Base-by-base conservation (phyloP, 768 basidiomycete species). In the Pisolithus microcarpus region DNA sequence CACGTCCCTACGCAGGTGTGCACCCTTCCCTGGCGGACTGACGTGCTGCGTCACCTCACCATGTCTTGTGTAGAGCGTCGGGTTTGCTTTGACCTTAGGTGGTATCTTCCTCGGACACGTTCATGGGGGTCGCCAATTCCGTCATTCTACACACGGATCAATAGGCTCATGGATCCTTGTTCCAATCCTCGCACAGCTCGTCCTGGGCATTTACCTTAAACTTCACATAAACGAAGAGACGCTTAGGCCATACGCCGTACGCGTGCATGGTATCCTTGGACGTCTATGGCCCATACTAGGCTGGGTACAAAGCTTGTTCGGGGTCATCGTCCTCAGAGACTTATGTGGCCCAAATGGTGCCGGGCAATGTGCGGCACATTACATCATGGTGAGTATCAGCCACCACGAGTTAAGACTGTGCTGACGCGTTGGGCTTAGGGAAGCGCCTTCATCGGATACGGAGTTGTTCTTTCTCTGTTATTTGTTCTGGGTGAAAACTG, bases 261-360 rank as follows among this genome's bases (percentile, higher is more conserved):
- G 70, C 4, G 70, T 71, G 1, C 93, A 95, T 57, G 85, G 88
- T 0, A 58, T 88, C n/a, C 68, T 96, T 15, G 93, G 93, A 13
- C 93, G 87, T 64, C 54, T 72, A 9, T 96, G 87, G 64, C 92
- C 93, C 0, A 70, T 95, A 50, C 60, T 95, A 8, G 93, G 85
- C 7, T 95, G 93, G 93, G 74, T 74, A 1, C 93, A 96, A 65
- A 88, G 91, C 75, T 67, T 96, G 8, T 90, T 95, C 64, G 93
- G 91, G 19, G 85, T 81, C 34, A 77, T 87, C 40, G 75, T 84
- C 0, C 76, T 84, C 58, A 69, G 80, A 48, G 85, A 86, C 6
- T 91, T 91, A 61, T 96, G 93, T 64, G 87, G 79, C n/a, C 85
- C 75, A 5, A 48, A 2, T 1, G 69, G 81, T 26, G 71, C 93